These are phyloP conservation scores for Phytophthora pisi DNA, from an alignment of 352 stramenopile species.

Conservation along the genomic window DNA sequence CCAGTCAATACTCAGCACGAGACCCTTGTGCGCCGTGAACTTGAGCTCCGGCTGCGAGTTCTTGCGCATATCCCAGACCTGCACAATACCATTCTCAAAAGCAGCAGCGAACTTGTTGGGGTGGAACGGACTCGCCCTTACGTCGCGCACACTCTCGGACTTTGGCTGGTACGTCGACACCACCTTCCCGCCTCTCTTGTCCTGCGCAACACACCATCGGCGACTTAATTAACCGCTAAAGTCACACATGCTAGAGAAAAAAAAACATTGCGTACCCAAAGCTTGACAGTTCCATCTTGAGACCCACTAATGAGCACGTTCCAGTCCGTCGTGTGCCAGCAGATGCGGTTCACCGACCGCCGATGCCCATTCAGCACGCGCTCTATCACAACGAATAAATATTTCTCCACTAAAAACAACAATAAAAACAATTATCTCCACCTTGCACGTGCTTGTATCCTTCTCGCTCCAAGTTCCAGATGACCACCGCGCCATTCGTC, in stretches of 20 bases:
- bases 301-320: slow-evolving; percentile 87
- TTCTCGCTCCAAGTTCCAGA: slow-evolving; percentile 89
- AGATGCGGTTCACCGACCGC: slow-evolving; percentile 88
- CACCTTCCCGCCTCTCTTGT: slow-evolving; percentile 75
- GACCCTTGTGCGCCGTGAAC: slow-evolving; percentile 87
- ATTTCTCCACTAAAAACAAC: not conserved
- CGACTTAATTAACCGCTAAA: not conserved
- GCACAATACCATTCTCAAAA: slow-evolving; percentile 88
- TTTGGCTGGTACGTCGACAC: slow-evolving; percentile 84
- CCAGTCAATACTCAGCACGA: slow-evolving; percentile 87
- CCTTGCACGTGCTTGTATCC: slow-evolving; percentile 89
- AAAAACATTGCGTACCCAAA: slow-evolving; percentile 59
- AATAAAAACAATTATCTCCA: slow-evolving; percentile 17
- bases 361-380: slow-evolving; percentile 82
- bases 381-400: slow-evolving; percentile 40
- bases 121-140: slow-evolving; percentile 78
- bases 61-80: slow-evolving; percentile 90
- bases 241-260: not conserved
- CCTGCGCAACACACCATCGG: slow-evolving; percentile 34
- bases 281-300: slow-evolving; percentile 88
- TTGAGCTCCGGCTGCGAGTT: slow-evolving; percentile 81
- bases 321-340: slow-evolving; percentile 82
- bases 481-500: slow-evolving; percentile 85
- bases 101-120: slow-evolving; percentile 80
- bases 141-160: slow-evolving; percentile 86